These are phyloP conservation scores for Dactylonectria macrodidyma DNA, from an alignment of 2,329 filamentous ascomycete genomes.

Conservation along the genomic window DNA sequence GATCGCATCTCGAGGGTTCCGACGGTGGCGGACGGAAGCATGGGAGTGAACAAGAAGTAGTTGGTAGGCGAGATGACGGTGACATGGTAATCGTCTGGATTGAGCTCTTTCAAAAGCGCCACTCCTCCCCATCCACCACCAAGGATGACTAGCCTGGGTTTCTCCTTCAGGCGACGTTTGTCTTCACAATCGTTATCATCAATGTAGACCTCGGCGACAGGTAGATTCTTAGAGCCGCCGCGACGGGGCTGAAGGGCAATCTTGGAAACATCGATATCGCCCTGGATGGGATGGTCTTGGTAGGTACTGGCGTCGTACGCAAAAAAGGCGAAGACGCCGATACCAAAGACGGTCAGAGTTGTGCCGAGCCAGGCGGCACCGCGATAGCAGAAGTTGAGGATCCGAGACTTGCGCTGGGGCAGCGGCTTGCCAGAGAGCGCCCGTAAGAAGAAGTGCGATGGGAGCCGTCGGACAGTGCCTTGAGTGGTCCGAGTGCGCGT, in stretches of 20 bases:
- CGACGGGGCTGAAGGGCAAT: constrained; percentile 84
- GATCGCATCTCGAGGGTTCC: constrained; percentile 93
- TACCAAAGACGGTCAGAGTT: constrained; percentile 79
- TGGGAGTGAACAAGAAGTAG: constrained; percentile 98
- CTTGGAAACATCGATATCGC: constrained; percentile 87
- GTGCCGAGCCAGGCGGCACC: constrained; percentile 76
- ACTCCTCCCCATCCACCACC: constrained; percentile 97
- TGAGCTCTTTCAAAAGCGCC: constrained; percentile 89
- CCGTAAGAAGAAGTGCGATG: constrained; percentile 51
- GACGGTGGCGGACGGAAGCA: constrained; percentile 97
- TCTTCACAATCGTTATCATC: constrained; percentile 87
- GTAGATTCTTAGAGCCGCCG: constrained; percentile 95
- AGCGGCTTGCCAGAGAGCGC: constrained; percentile 68
- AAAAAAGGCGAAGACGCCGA: constrained; percentile 87
- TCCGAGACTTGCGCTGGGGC: constrained; percentile 62
- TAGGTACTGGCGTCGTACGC: constrained; percentile 95
- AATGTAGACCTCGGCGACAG: constrained; percentile 88
- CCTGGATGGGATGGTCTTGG: constrained; percentile 74
- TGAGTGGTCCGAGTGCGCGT: constrained; percentile 25
- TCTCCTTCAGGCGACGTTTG: constrained; percentile 82
- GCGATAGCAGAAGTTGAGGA: constrained; percentile 75
- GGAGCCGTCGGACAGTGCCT: constrained; percentile 31
- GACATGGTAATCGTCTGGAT: constrained; percentile 94
- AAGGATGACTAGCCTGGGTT: constrained; percentile 92
- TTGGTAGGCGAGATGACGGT: constrained; percentile 95